Percentiles rank a stretch among this genome's conserved stretches.
Evolutionary conservation across 495 filamentous ascomycete genomes (phyloP).

Genomic region (Xylaria palmicola): DNA sequence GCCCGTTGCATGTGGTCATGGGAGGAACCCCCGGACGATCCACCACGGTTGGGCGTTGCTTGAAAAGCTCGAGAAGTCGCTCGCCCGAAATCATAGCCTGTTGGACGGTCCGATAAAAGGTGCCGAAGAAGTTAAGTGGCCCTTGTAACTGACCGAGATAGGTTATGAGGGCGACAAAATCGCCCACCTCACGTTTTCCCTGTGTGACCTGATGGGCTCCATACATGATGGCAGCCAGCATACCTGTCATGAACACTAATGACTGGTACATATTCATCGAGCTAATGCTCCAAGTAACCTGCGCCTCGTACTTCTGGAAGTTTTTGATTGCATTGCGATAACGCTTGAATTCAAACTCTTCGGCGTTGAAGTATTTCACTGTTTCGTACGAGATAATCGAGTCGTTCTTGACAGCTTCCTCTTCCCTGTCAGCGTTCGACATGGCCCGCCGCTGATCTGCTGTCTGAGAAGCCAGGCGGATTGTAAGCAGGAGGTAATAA

Average conservation of each 20-base stretch:
- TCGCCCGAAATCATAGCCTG: slow-evolving; percentile 96
- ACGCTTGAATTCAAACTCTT: slow-evolving; percentile 86
- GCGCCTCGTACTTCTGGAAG: slow-evolving; percentile 84
- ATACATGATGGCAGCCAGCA: slow-evolving; percentile 80
- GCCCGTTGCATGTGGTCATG: slow-evolving; percentile 68
- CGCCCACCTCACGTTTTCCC: slow-evolving; percentile 66
- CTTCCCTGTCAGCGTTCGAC: slow-evolving; percentile 89
- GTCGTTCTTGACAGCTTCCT: slow-evolving; percentile 97
- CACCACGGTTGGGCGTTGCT: slow-evolving; percentile 79
- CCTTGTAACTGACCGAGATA: slow-evolving; percentile 93
- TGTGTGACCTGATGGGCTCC: slow-evolving; percentile 84
- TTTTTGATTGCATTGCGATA: slow-evolving; percentile 62
- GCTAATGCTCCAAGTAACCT: slow-evolving; percentile 82
- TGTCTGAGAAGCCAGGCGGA: slow-evolving; percentile 92
- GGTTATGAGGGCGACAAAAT: slow-evolving; percentile 77
- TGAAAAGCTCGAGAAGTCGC: slow-evolving; percentile 91
- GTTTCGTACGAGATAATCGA: slow-evolving; percentile 98
- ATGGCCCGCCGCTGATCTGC: slow-evolving; percentile 87
- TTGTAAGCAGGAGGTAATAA: slow-evolving; percentile 91
- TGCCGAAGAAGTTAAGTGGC: slow-evolving; percentile 96
- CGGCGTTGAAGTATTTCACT: slow-evolving; percentile 98
- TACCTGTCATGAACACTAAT: slow-evolving; percentile 86
- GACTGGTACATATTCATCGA: slow-evolving; percentile 94
- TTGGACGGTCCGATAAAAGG: slow-evolving; percentile 95
- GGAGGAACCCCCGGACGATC: slow-evolving; percentile 54